These are phyloP conservation scores for Trametes cinnabarina DNA, from an alignment of 768 basidiomycete species.

Conservation along the genomic window DNA sequence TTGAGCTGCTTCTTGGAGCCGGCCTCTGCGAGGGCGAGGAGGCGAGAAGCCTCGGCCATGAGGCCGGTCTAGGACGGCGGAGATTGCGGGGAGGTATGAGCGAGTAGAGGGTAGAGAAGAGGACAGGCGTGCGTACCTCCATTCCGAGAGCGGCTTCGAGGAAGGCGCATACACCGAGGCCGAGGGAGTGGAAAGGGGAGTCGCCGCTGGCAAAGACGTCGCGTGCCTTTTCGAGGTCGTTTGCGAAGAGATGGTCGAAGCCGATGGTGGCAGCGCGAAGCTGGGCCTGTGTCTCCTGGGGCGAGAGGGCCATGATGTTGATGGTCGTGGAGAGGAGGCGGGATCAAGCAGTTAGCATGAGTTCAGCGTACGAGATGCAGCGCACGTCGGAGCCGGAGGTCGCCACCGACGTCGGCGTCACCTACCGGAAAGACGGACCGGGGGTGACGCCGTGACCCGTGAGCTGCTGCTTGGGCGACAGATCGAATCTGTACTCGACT, in stretches of 20 bases:
- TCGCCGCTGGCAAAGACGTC: slow-evolving; percentile 46
- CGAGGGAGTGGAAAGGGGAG: slow-evolving; percentile 72
- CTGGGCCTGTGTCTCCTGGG: slow-evolving; percentile 29
- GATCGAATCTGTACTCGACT: background rate
- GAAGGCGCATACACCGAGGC: slow-evolving; percentile 69
- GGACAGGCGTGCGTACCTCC: slow-evolving; percentile 50
- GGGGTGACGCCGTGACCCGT: no score
- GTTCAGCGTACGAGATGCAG: background rate
- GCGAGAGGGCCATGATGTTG: slow-evolving; percentile 16
- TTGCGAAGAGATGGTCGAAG: slow-evolving; percentile 68
- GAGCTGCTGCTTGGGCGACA: background rate
- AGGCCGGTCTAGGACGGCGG: slow-evolving; percentile 47
- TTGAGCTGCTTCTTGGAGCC: slow-evolving; percentile 54
- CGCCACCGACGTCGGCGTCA: background rate
- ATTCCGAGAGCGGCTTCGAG: slow-evolving; percentile 78
- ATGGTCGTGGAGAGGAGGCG: background rate
- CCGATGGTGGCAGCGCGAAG: slow-evolving; percentile 44
- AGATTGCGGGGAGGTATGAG: background rate
- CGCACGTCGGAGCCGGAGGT: background rate
- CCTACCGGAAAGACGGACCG: no score
- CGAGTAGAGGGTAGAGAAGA: background rate
- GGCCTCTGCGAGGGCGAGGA: slow-evolving; percentile 58
- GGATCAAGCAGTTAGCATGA: no score
- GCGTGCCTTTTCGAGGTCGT: slow-evolving; percentile 58
- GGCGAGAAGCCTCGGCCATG: slow-evolving; percentile 60